Evolutionary conservation across 148 eudicot genomes (phyloP).

Genomic region (Hydrangea macrophylla): DNA sequence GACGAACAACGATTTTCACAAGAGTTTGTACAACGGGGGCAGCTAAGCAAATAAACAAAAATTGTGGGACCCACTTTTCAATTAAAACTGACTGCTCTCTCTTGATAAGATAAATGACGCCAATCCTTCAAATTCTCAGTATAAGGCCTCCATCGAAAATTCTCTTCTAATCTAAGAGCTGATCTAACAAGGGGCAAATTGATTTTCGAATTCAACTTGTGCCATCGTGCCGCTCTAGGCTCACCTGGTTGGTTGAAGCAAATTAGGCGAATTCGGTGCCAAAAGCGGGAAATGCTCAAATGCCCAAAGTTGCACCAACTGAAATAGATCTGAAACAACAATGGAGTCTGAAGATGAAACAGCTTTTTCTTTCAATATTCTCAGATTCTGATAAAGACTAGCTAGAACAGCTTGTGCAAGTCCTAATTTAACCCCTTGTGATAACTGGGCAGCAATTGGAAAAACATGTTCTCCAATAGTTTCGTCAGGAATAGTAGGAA

Average conservation of each 20-base stretch:
- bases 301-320: slow-evolving; percentile 43
- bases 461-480: slow-evolving; percentile 21
- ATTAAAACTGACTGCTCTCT: no score
- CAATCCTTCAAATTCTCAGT: slow-evolving; percentile 31
- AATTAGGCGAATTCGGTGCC: slow-evolving; percentile 27
- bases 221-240: slow-evolving; percentile 41
- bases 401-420: slow-evolving; percentile 39
- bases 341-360: slow-evolving; percentile 11
- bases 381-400: slow-evolving; percentile 26
- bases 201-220: slow-evolving; percentile 18
- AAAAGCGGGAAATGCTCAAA: slow-evolving; percentile 35
- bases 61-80: no score
- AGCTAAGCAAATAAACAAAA: slow-evolving; percentile 24
- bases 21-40: slow-evolving; percentile 25
- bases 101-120: slow-evolving; percentile 24
- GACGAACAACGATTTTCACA: no score
- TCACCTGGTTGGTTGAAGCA: slow-evolving; percentile 25
- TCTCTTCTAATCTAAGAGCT: slow-evolving; percentile 8
- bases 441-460: slow-evolving; percentile 29
- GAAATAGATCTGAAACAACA: slow-evolving; percentile 25
- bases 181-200: slow-evolving; percentile 21
- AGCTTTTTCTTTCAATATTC: slow-evolving; percentile 17
- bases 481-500: slow-evolving; percentile 7
- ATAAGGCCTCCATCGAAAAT: slow-evolving; percentile 41
- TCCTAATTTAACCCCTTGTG: slow-evolving; percentile 23